phyloP scores from a whole-genome alignment of 2,329 filamentous ascomycete genomes.

The Calonectria pseudoturangicola region DNA sequence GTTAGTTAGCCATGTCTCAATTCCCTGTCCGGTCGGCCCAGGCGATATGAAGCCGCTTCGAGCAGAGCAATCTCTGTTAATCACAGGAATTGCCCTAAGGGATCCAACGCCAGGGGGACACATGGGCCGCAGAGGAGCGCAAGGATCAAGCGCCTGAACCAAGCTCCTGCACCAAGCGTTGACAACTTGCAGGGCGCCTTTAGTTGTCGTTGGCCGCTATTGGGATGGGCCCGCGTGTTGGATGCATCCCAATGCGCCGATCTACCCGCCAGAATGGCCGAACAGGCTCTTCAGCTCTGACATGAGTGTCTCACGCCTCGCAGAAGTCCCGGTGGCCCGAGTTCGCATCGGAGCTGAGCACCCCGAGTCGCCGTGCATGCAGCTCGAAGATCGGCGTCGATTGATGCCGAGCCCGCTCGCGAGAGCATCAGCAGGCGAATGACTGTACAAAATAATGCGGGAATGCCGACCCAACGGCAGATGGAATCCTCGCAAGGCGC shows the following conservation, averaged over 20 bases:
- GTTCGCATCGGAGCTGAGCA: too few relatives aligned
- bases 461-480: background rate
- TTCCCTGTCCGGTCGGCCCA: conserved; percentile 11
- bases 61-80: conserved; percentile 10
- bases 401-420: background rate
- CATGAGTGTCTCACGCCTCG: background rate
- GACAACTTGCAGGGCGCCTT: conserved; percentile 5
- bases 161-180: background rate
- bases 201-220: background rate
- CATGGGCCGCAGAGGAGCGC: background rate
- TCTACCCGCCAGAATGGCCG: background rate
- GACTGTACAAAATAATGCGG: too few relatives aligned
- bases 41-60: conserved; percentile 13
- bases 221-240: background rate
- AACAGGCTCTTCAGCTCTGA: conserved; percentile 1
- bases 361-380: too few relatives aligned
- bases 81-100: conserved; percentile 4
- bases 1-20: conserved; percentile 13
- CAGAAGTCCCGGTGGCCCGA: background rate
- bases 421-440: background rate
- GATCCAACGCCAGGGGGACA: conserved; percentile 1
- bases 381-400: too few relatives aligned
- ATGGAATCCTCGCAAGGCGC: background rate
- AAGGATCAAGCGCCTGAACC: background rate
- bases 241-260: conserved; percentile 19